phyloP scores from a whole-genome alignment of 768 basidiomycete species.

The Mycena polygramma region DNA sequence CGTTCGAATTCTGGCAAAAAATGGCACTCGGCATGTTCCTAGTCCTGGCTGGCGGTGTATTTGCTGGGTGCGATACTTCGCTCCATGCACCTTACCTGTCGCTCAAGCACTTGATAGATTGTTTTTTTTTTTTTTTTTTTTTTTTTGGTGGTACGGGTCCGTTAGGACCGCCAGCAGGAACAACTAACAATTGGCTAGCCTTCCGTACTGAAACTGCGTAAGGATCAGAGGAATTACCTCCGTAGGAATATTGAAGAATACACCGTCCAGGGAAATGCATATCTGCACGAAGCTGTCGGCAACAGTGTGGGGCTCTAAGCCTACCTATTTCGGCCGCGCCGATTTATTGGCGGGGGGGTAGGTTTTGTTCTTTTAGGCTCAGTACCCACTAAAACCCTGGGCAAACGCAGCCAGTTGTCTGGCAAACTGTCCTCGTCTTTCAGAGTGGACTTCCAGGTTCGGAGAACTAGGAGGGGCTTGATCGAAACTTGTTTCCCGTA shows the following conservation, averaged over 20 bases:
- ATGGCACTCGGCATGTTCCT: too few species aligned
- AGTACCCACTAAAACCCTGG: constrained; percentile 53
- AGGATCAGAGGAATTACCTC: background rate
- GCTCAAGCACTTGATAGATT: constrained; percentile 59
- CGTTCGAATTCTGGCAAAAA: too few species aligned
- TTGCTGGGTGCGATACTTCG: too few species aligned
- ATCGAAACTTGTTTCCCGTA: constrained; percentile 35
- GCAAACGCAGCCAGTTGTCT: constrained; percentile 38
- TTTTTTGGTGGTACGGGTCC: too few species aligned
- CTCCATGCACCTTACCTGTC: too few species aligned
- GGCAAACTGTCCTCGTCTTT: constrained; percentile 27
- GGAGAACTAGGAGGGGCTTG: constrained; percentile 20
- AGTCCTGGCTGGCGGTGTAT: too few species aligned
- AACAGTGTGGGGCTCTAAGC: constrained; percentile 18
- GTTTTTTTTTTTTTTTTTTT: background rate
- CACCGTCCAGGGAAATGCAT: constrained; percentile 15
- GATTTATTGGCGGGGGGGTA: background rate
- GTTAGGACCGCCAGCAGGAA: background rate
- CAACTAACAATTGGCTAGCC: constrained; percentile 15
- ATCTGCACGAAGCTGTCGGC: constrained; percentile 11
- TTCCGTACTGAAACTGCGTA: background rate
- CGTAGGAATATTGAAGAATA: background rate
- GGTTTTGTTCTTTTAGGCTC: background rate
- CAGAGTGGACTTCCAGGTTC: constrained; percentile 41
- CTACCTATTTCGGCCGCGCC: background rate